phyloP scores from a whole-genome alignment of 345 rosid species.

The Heritiera littoralis region DNA sequence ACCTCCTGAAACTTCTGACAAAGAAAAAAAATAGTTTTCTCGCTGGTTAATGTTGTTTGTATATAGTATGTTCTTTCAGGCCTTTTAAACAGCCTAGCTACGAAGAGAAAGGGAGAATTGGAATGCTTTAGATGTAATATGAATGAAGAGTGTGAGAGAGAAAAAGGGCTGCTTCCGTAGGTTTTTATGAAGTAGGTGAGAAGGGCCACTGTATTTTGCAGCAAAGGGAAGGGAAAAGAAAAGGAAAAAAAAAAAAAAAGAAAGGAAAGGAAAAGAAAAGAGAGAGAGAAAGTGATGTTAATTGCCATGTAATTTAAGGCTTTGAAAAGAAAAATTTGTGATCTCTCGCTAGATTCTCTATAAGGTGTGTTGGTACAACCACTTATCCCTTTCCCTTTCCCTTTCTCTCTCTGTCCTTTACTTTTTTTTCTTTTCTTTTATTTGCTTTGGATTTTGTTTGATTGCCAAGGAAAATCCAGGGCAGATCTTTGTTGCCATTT shows the following conservation, averaged over 20 bases:
- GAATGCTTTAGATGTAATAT: background rate
- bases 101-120: background rate
- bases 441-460: constrained; percentile 41
- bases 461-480: constrained; percentile 40
- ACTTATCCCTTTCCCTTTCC: constrained; percentile 27
- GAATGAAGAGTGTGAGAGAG: constrained; percentile 6
- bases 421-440: background rate
- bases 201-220: constrained; percentile 13
- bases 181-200: constrained; percentile 33
- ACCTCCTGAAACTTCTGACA: background rate
- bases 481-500: constrained; percentile 35
- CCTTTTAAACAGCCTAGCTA: background rate
- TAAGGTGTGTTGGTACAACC: constrained; percentile 37
- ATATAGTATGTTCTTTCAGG: background rate
- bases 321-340: background rate
- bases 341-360: constrained; percentile 43
- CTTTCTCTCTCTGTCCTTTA: background rate
- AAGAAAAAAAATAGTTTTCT: background rate
- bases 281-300: background rate
- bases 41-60: background rate
- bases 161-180: constrained; percentile 19
- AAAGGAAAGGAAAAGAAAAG: too few species aligned
- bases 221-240: constrained; percentile 12
- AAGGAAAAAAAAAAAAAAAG: background rate
- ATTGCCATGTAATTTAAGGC: background rate